phyloP scores from a whole-genome alignment of 1,139 yeast genomes.

The Diutina pseudorugosa region DNA sequence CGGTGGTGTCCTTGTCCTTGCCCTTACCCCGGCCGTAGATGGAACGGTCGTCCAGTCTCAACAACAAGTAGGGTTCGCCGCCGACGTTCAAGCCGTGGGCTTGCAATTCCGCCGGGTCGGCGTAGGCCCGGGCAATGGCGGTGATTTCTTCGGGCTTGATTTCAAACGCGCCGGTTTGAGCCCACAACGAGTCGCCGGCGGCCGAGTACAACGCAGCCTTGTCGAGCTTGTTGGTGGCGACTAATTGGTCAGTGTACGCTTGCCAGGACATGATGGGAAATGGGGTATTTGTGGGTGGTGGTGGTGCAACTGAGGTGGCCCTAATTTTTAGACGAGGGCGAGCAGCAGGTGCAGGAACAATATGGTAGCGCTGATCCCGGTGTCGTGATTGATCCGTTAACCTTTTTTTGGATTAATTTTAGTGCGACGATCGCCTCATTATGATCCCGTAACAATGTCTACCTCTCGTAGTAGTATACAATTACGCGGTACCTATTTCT shows the following conservation, averaged over 20 bases:
- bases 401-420: too few species aligned
- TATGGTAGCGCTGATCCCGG: neutral
- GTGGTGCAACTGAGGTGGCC: conserved; percentile 1
- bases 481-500: too few species aligned
- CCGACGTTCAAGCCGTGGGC: conserved; percentile 76
- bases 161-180: conserved; percentile 61
- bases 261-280: conserved; percentile 25
- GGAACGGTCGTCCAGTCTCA: conserved; percentile 86
- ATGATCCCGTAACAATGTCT: too few species aligned
- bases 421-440: too few species aligned
- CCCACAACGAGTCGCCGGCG: conserved; percentile 95
- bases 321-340: conserved; percentile 3
- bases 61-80: conserved; percentile 77
- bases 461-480: too few species aligned
- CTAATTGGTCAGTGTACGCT: conserved; percentile 91
- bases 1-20: conserved; percentile 52
- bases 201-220: conserved; percentile 87
- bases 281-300: neutral
- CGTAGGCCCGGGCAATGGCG: conserved; percentile 69
- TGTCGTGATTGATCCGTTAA: too few species aligned
- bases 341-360: neutral
- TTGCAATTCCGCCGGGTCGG: conserved; percentile 67
- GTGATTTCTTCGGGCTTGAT: conserved; percentile 61
- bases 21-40: conserved; percentile 62
- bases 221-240: conserved; percentile 78